A percentile compares a stretch with the other conserved stretches of the same genome.
Conservation (phyloP, 768 basidiomycete genomes). For the Boletus rufocinnamomeus region DNA sequence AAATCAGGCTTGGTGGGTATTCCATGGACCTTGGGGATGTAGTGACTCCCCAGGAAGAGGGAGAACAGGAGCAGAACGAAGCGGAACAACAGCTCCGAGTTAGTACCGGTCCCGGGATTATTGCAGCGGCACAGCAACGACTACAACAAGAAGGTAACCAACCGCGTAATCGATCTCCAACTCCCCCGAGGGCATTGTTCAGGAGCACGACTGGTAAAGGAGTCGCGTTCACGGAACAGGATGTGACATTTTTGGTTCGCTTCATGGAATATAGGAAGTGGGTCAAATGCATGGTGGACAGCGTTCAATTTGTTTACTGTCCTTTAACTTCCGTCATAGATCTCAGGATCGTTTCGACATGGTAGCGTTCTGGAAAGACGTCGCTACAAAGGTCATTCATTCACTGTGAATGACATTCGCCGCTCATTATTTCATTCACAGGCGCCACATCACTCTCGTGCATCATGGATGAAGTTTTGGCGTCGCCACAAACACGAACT, state of each 20-base stretch:
- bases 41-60: conserved; percentile 45
- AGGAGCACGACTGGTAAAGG: conserved; percentile 89
- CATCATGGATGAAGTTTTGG: conserved; percentile 96
- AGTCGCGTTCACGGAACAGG: conserved; percentile 85
- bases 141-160: conserved; percentile 38
- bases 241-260: conserved; percentile 72
- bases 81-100: conserved; percentile 41
- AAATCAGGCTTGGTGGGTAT: conserved; percentile 86
- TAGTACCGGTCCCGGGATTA: conserved; percentile 45
- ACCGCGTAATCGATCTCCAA: conserved; percentile 69
- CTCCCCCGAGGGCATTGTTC: conserved; percentile 76
- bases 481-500: conserved; percentile 85
- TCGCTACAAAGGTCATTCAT: conserved; percentile 58
- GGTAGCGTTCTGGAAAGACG: conserved; percentile 80
- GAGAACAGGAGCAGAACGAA: conserved; percentile 44
- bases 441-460: conserved; percentile 89
- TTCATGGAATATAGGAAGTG: conserved; percentile 80
- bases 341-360: conserved; percentile 66
- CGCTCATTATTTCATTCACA: conserved; percentile 29
- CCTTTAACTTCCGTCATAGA: conserved; percentile 32
- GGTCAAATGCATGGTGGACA: conserved; percentile 24
- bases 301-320: conserved; percentile 4
- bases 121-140: conserved; percentile 46
- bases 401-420: not conserved
- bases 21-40: conserved; percentile 67